A percentile compares a stretch with the other conserved stretches of the same genome.
Conservation (phyloP, 345 rosid genomes). For the Geranium rotundifolium region DNA sequence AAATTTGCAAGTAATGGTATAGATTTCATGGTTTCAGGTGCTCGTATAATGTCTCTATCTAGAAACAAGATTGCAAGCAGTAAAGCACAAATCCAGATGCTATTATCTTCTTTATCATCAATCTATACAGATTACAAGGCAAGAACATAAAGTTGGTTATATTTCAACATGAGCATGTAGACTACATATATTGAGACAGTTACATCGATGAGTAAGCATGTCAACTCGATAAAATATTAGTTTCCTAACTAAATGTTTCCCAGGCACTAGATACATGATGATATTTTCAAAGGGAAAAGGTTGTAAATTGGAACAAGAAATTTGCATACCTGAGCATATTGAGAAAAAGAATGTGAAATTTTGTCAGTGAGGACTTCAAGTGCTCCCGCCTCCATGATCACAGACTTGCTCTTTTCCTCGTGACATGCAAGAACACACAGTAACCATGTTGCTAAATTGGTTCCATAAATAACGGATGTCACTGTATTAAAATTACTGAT, state of each 20-base stretch:
- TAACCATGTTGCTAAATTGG: slow-evolving; percentile 76
- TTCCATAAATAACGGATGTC: slow-evolving; percentile 53
- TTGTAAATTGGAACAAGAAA: slow-evolving; percentile 4
- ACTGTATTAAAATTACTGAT: slow-evolving; percentile 34
- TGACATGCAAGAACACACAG: slow-evolving; percentile 90
- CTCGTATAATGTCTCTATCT: slow-evolving; percentile 94
- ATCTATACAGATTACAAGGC: slow-evolving; percentile 38
- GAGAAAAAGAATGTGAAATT: slow-evolving; percentile 48
- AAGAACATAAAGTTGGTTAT: not conserved
- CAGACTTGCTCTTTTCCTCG: slow-evolving; percentile 63
- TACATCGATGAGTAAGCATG: not conserved
- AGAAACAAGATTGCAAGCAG: slow-evolving; percentile 84
- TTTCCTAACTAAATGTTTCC: not conserved
- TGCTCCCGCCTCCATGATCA: slow-evolving; percentile 87
- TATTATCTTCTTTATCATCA: slow-evolving; percentile 74
- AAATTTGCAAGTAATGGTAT: slow-evolving; percentile 81
- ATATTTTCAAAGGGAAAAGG: not conserved
- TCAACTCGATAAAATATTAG: not conserved
- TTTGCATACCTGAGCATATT: slow-evolving; percentile 48
- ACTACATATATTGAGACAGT: not conserved
- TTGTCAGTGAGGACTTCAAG: slow-evolving; percentile 78
- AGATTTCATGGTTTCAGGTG: slow-evolving; percentile 80
- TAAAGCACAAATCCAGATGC: slow-evolving; percentile 91
- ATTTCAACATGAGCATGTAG: not conserved
- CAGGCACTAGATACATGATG: not conserved